Conservation (phyloP, 148 eudicot genomes). For the Silene uniflora region DNA sequence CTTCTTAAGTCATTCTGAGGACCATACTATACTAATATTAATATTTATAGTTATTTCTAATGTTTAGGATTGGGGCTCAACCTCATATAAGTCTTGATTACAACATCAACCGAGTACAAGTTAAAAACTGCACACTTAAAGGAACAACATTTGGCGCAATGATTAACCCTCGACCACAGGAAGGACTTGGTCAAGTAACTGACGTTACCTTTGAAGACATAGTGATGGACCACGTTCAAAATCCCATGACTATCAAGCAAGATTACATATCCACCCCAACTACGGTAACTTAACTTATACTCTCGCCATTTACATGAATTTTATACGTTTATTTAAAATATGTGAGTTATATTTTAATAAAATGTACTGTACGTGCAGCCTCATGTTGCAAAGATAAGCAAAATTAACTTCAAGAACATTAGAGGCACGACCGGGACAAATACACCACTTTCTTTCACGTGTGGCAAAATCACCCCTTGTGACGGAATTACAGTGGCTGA, state of each 20-base stretch:
- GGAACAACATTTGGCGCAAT: constrained; percentile 58
- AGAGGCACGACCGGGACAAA: constrained; percentile 35
- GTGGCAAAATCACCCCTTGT: not conserved
- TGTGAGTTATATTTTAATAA: no score
- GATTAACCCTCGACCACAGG: constrained; percentile 45
- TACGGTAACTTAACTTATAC: constrained; percentile 13
- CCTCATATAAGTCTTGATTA: constrained; percentile 16
- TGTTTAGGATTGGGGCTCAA: constrained; percentile 40
- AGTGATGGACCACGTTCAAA: constrained; percentile 33
- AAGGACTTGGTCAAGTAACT: constrained; percentile 22
- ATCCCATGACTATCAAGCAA: constrained; percentile 55
- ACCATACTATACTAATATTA: no score
- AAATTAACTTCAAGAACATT: constrained; percentile 51
- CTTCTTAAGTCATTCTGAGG: no score
- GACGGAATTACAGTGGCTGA: not conserved
- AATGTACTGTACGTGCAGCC: not conserved
- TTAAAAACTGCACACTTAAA: constrained; percentile 46
- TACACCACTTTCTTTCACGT: not conserved
- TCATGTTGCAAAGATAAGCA: not conserved
- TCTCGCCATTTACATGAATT: no score
- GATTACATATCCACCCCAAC: constrained; percentile 31
- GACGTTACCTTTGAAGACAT: constrained; percentile 39
- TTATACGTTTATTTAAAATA: no score
- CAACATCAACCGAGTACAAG: constrained; percentile 32
- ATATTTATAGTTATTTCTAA: no score